Percentiles rank a stretch among this genome's conserved stretches.
phyloP scores from a whole-genome alignment of 805 yeast species.

The Candida xiaguanensis region DNA sequence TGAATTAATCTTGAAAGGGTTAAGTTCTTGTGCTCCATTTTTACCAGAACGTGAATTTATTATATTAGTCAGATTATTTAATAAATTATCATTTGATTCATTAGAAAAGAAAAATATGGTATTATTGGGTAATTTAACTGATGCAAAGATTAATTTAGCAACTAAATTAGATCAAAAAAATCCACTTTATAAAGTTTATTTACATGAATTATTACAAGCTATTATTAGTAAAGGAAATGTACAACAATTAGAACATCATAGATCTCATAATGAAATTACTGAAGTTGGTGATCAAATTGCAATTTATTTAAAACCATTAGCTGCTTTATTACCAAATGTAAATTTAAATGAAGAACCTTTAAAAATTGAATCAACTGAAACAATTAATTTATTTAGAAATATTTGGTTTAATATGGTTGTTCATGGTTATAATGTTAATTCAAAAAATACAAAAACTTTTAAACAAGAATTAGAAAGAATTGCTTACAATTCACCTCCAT shows the following conservation, averaged over 20 bases:
- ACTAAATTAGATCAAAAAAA: conserved; percentile 32
- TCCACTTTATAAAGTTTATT: conserved; percentile 52
- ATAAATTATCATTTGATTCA: conserved; percentile 46
- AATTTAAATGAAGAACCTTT: conserved; percentile 40
- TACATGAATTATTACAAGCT: conserved; percentile 61
- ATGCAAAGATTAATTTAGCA: conserved; percentile 50
- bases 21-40: conserved; percentile 58
- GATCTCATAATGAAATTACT: conserved; percentile 70
- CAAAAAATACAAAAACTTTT: conserved; percentile 50
- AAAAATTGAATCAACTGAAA: conserved; percentile 42
- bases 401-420: conserved; percentile 93
- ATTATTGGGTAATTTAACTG: conserved; percentile 38
- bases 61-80: conserved; percentile 56
- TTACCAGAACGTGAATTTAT: conserved; percentile 66
- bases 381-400: conserved; percentile 67
- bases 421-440: conserved; percentile 74
- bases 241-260: conserved; percentile 68
- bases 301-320: conserved; percentile 66
- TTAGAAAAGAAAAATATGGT: conserved; percentile 35
- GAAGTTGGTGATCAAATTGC: conserved; percentile 69
- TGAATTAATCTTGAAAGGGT: conserved; percentile 53
- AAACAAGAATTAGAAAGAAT: conserved; percentile 54
- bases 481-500: conserved; percentile 84
- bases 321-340: conserved; percentile 63
- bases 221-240: conserved; percentile 80